Base-by-base conservation (phyloP, 805 yeast species). In the Lipomyces yamanashiensis region DNA sequence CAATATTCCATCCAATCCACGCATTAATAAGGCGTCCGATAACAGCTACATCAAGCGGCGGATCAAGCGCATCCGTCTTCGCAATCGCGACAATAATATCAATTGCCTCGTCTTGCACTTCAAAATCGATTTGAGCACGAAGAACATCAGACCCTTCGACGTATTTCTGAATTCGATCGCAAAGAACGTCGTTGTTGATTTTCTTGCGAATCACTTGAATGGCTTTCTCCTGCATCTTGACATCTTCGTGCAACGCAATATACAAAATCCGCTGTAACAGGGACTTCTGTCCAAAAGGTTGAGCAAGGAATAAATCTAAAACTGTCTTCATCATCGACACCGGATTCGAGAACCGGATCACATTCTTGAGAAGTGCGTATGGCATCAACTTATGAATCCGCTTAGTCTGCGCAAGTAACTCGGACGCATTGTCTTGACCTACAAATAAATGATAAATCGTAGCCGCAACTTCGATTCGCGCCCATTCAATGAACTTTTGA, bases 321-420 rank as follows among this genome's bases (percentile, higher is more conserved):
- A 93, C 77, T 23, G 87, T 85, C 65, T 92, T 89, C 78, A 90
- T 85, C 34, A 93, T 86, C 48, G 87, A 84, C 76, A 92, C 85
- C 1, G 99, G 98, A 72, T 93, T 93, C 0, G 98, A 90, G 64
- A 88, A 85, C 71, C 86, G 83, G 72, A 95, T 75, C 23, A 93
- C 88, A 21, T 90, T 89, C 49, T 87, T 86, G 74, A 92, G 84
- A 41, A 93, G 73, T 1, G 82, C 77, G 74, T 93, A 95, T 0
- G 98, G 99, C 77, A 93, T 84, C 63, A 90, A 72, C 39, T 81
- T 77, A 76, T 93, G 97, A 45, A 95, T 77, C 62, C 87, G 84
- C 67, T 85, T 85, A 39, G 89, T 78, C 72, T 90, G 91, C 12
- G 83, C 81, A 70, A 88, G 86, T 70, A 89, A 79, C 70, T 90